phyloP scores from a whole-genome alignment of 305 asterid genomes.

The Andrographis paniculata region DNA sequence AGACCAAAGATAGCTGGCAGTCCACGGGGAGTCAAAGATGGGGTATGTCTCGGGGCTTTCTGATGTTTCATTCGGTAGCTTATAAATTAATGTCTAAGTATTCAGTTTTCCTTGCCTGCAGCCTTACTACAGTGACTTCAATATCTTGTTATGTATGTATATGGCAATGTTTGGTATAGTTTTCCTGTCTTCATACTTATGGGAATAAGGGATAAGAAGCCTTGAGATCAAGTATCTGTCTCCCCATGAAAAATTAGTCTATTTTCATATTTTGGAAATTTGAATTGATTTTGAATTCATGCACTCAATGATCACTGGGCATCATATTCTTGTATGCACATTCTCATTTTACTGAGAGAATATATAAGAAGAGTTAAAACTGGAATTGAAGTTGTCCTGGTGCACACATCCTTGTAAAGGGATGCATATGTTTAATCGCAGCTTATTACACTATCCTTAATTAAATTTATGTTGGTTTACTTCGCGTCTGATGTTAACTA shows the following conservation, averaged over 20 bases:
- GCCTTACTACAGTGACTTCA: background rate
- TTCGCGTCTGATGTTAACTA: no score
- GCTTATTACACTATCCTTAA: no score
- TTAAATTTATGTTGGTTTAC: no score
- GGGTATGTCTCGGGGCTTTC: conserved; percentile 34
- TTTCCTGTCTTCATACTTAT: no score
- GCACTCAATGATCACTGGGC: no score
- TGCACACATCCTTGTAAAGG: no score
- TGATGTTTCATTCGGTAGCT: conserved; percentile 6
- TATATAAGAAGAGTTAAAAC: background rate
- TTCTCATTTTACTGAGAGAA: no score
- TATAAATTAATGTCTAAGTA: background rate
- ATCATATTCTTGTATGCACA: background rate
- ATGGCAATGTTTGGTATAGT: background rate
- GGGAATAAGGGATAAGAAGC: background rate
- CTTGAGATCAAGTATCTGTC: background rate
- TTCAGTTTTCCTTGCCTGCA: conserved; percentile 4
- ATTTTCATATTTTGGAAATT: no score
- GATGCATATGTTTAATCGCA: no score
- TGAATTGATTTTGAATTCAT: no score
- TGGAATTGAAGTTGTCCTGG: no score
- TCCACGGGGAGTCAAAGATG: conserved; percentile 34
- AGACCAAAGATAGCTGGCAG: conserved; percentile 45
- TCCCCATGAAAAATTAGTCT: no score
- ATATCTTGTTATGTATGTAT: conserved; percentile 1